phyloP scores from a whole-genome alignment of 257 asterid species.

The Linaria vulgaris region DNA sequence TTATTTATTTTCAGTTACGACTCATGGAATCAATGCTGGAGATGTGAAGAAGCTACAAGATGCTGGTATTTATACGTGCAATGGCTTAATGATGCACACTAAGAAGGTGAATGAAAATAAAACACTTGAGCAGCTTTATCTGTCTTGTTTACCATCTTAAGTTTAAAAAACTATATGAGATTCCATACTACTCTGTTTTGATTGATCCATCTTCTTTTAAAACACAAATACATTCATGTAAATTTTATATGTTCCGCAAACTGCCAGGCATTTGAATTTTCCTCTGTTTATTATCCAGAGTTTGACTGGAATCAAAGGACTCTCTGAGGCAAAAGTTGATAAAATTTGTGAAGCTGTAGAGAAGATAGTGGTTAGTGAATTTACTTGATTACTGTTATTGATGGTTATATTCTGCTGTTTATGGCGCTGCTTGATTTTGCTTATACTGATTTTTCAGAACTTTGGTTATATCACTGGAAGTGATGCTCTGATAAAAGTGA shows the following conservation, averaged over 20 bases:
- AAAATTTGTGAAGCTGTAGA: conserved; percentile 98
- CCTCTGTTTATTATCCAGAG: conserved; percentile 41
- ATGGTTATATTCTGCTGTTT: conserved; percentile 2
- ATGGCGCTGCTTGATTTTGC: conserved; percentile 23
- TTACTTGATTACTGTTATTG: conserved; percentile 8
- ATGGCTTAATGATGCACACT: conserved; percentile 99
- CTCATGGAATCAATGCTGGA: conserved; percentile 96
- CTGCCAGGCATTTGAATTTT: conserved; percentile 14
- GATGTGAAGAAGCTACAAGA: conserved; percentile 98
- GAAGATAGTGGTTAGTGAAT: conserved; percentile 94
- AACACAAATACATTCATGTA: background rate
- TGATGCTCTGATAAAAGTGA: conserved; percentile 89
- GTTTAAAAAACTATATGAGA: no score
- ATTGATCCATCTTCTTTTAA: no score
- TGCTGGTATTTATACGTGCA: conserved; percentile 94
- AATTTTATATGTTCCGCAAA: background rate
- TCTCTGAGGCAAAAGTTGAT: conserved; percentile 98
- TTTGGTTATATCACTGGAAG: conserved; percentile 96
- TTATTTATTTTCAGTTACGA: conserved; percentile 50
- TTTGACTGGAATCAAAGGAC: conserved; percentile 95
- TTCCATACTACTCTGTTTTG: no score
- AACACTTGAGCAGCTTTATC: no score
- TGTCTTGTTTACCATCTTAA: no score
- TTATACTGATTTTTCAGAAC: conserved; percentile 48
- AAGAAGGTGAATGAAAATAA: conserved; percentile 57